Conservation (phyloP, 2,329 filamentous ascomycete genomes). For the Arthrobotrys conoides region DNA sequence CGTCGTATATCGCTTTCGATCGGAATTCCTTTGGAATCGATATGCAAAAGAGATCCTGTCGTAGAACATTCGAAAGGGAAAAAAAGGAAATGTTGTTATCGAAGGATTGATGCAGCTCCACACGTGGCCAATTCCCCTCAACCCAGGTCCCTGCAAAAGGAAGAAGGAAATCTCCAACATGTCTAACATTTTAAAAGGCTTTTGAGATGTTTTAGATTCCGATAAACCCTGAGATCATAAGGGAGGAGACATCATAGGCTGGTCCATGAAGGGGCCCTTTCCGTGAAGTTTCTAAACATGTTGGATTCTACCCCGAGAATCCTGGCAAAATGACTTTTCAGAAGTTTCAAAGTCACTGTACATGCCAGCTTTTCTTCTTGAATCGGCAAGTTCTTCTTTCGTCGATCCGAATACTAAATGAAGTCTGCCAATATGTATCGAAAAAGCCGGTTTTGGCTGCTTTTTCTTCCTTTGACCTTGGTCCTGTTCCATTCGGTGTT, state of each 20-base stretch:
- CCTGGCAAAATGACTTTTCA: constrained; percentile 33
- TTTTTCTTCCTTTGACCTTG: constrained; percentile 39
- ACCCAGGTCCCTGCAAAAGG: constrained; percentile 6
- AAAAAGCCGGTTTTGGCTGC: constrained; percentile 31
- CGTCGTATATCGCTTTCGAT: background rate
- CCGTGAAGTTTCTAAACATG: constrained; percentile 6
- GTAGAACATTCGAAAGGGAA: constrained; percentile 10
- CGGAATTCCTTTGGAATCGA: background rate
- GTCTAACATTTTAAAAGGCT: constrained; percentile 26
- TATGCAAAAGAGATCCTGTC: constrained; percentile 16
- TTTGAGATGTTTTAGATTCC: constrained; percentile 2
- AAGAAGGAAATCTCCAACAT: constrained; percentile 20
- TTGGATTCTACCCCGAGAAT: constrained; percentile 44
- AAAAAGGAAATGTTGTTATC: constrained; percentile 1
- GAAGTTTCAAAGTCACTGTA: constrained; percentile 47
- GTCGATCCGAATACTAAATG: constrained; percentile 48
- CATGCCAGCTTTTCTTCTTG: constrained; percentile 36
- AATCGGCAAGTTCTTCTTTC: constrained; percentile 51
- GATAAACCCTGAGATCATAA: constrained; percentile 4
- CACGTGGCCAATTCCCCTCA: constrained; percentile 23
- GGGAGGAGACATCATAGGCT: background rate
- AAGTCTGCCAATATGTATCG: constrained; percentile 48
- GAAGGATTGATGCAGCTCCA: constrained; percentile 1
- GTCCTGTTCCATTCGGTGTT: constrained; percentile 9
- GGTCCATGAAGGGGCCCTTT: background rate